Evolutionary conservation across 495 filamentous ascomycete genomes (phyloP), one percentile per base, ranked within the genome.

Genomic region (Xylaria castorea): DNA sequence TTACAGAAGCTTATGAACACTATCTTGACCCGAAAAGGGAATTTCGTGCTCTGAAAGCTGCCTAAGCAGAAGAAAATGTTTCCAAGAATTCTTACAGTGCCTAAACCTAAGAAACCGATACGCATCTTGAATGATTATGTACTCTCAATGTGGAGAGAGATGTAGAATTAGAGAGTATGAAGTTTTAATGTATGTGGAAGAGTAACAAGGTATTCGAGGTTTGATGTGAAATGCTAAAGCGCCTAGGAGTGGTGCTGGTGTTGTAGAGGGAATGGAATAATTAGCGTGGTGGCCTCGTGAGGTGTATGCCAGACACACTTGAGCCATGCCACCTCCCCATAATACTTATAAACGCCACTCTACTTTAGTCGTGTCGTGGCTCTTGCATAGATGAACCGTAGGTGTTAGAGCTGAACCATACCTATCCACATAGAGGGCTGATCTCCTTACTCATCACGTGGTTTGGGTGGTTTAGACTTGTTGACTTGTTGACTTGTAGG

Each of bases 41-140:
- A 9, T 42, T 42, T 42, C 38, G 9, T 42, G 38, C 38, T 42
- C 38, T 14, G 3, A 42, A 42, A 42, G 11, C 9, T 3, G 9
- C 36, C 2, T 12, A 42, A 42, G 14, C 11, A 42, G 38, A 42
- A 42, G 38, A 12, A 42, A 14, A 42, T 2, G 9, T 42, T 42
- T 42, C 38, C 9, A 12, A 9, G 38, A 14, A 42, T 42, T 42
- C 38, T 42, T 42, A 42, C 38, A 42, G 62, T 68, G 36, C 71
- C 71, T 42, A 73, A 58, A 7, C 71, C 71, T 14, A 73, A 32
- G 46, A 73, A 73, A 38, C 71, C 71, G 40, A 72, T 40, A 50
- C 62, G 61, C 61, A 63, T 63, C 22, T 63, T 63, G 61, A 44
- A 25, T 7, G 8, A 38, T 42, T 25, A 63, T 63, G 22, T 7